phyloP scores from a whole-genome alignment of 768 basidiomycete species.

The Hemileccinum rubropunctum region DNA sequence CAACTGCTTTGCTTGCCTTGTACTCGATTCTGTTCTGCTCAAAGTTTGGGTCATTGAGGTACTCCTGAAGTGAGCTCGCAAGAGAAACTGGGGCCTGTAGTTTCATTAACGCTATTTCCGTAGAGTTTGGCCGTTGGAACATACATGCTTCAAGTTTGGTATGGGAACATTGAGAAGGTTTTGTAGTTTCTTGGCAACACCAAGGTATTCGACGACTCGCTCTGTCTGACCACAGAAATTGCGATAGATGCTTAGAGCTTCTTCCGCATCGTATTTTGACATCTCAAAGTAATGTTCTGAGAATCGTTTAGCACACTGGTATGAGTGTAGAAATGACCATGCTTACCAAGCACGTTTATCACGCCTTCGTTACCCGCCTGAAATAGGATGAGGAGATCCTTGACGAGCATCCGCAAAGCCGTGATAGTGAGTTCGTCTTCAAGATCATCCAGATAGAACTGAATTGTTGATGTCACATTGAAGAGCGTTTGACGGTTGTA shows the following conservation, averaged over 20 bases:
- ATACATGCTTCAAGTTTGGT: conserved; percentile 87
- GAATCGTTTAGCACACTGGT: conserved; percentile 12
- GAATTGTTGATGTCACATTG: background rate
- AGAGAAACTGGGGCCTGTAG: conserved; percentile 87
- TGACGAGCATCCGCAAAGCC: conserved; percentile 90
- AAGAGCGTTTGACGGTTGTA: background rate
- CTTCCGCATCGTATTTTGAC: conserved; percentile 88
- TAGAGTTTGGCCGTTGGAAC: conserved; percentile 20
- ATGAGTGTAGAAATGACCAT: conserved; percentile 23
- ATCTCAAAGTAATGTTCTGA: conserved; percentile 97
- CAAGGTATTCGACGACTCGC: conserved; percentile 87
- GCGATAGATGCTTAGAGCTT: conserved; percentile 85
- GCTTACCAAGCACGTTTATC: conserved; percentile 71
- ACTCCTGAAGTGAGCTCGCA: conserved; percentile 92
- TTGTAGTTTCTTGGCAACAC: conserved; percentile 88
- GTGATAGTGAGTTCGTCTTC: conserved; percentile 89
- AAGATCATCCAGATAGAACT: conserved; percentile 94
- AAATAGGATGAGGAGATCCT: conserved; percentile 92
- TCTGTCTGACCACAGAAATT: conserved; percentile 95
- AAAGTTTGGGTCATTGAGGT: conserved; percentile 94
- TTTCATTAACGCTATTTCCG: background rate
- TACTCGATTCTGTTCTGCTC: conserved; percentile 95
- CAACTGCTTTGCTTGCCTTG: conserved; percentile 70
- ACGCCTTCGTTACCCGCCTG: conserved; percentile 97
- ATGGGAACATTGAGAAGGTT: conserved; percentile 92